These are phyloP conservation scores for Albatrellus sp. DNA, from an alignment of 1,284 basidiomycete species.

Conservation along the genomic window DNA sequence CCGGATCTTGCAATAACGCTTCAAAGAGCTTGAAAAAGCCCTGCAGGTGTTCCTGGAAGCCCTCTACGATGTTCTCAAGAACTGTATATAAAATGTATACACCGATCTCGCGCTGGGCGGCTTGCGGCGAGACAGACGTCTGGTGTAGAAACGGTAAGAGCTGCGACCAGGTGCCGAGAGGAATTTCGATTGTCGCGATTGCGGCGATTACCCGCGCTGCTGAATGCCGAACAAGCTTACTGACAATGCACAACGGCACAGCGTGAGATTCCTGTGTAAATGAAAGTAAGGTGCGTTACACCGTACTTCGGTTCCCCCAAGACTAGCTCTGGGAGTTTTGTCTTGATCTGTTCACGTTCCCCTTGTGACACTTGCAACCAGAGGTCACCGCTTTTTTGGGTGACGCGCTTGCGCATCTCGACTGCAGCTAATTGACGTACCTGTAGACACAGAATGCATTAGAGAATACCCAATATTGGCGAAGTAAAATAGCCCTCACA, in stretches of 20 bases:
- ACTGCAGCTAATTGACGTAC: constrained; percentile 98
- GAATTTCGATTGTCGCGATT: constrained; percentile 86
- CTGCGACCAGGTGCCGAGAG: constrained; percentile 72
- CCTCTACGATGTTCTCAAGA: constrained; percentile 86
- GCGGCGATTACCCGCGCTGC: constrained; percentile 89
- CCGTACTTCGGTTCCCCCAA: constrained; percentile 70
- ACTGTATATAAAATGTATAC: constrained; percentile 88
- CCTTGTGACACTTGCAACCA: constrained; percentile 71
- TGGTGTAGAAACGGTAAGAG: constrained; percentile 85
- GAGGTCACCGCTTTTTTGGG: constrained; percentile 68
- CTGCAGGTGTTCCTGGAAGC: constrained; percentile 69
- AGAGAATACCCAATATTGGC: neutral
- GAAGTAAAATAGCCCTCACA: constrained; percentile 26
- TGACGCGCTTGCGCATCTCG: constrained; percentile 89
- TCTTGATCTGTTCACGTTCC: constrained; percentile 79
- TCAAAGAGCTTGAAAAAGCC: constrained; percentile 80
- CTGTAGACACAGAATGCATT: constrained; percentile 28
- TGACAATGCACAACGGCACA: constrained; percentile 19
- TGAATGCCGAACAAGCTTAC: constrained; percentile 81
- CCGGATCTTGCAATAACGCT: constrained; percentile 73
- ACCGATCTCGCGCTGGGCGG: constrained; percentile 81
- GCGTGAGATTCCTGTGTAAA: neutral
- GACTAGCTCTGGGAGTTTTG: constrained; percentile 71
- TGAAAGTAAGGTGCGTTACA: constrained; percentile 2
- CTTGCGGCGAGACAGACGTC: constrained; percentile 60